Percentiles rank a stretch among this genome's conserved stretches.
phyloP scores from a whole-genome alignment of 345 rosid species.

The Gossypium bickii region DNA sequence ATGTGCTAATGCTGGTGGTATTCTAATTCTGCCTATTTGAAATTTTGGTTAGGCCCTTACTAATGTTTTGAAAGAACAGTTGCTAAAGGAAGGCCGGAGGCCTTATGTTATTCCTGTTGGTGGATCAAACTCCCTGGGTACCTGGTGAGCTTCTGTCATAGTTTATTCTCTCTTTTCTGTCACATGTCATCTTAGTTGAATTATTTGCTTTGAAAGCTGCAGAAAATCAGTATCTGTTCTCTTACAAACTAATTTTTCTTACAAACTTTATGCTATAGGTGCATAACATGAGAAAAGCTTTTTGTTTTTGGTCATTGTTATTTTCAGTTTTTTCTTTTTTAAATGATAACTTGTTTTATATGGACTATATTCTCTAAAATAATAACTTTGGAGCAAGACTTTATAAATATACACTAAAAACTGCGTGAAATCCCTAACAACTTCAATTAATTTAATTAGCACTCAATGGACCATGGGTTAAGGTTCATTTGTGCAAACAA shows the following conservation, averaged over 20 bases:
- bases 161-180: neutral
- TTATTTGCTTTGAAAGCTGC: neutral
- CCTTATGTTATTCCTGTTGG: slow-evolving; percentile 96
- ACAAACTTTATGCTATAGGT: neutral
- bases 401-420: neutral
- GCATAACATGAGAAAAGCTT: neutral
- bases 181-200: neutral
- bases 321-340: neutral
- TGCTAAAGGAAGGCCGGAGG: slow-evolving; percentile 70
- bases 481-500: neutral
- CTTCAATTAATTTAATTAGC: neutral
- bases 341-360: neutral
- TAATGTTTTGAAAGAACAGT: slow-evolving; percentile 62
- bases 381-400: neutral
- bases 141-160: slow-evolving; percentile 59
- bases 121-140: slow-evolving; percentile 89
- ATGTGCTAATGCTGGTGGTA: neutral
- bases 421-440: neutral
- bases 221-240: neutral
- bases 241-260: neutral
- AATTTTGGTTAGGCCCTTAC: slow-evolving; percentile 58
- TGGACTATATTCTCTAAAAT: neutral
- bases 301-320: neutral
- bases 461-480: neutral
- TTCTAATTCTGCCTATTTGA: neutral